A percentile compares a stretch with the other conserved stretches of the same genome.
Evolutionary conservation across 2,329 filamentous ascomycete genomes (phyloP).

Genomic region (Chaetomiaceae sp.): DNA sequence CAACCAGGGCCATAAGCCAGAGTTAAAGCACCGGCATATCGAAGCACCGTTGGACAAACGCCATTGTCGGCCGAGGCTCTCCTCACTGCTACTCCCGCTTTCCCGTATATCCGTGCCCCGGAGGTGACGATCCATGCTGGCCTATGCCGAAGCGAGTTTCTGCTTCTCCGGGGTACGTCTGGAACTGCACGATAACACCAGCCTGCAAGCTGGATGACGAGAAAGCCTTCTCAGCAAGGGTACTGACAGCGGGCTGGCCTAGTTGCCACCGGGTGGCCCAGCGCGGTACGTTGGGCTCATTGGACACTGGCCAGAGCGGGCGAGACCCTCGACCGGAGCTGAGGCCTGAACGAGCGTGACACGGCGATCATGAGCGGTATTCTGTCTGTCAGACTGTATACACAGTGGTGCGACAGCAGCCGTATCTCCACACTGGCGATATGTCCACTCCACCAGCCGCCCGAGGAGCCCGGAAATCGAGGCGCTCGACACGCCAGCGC

Average conservation of each 20-base stretch:
- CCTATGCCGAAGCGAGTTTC: neutral
- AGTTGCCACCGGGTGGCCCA: neutral
- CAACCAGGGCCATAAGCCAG: neutral
- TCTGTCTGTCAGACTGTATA: no score
- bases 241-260: neutral
- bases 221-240: neutral
- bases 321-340: neutral
- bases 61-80: no score
- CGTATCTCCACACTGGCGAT: neutral
- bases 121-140: neutral
- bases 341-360: neutral
- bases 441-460: neutral
- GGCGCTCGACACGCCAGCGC: neutral
- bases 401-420: neutral
- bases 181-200: slow-evolving; percentile 9
- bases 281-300: no score
- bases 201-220: slow-evolving; percentile 5
- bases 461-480: slow-evolving; percentile 11
- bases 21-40: no score
- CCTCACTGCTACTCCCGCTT: neutral
- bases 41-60: no score
- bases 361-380: neutral
- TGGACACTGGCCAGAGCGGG: no score
- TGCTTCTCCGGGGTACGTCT: slow-evolving; percentile 11
- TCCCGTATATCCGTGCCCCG: neutral